A percentile compares a stretch with the other conserved stretches of the same genome.
Evolutionary conservation across 225 moss, liverwort and hornwort genomes (phyloP).

Genomic region (Marchantia paleacea): DNA sequence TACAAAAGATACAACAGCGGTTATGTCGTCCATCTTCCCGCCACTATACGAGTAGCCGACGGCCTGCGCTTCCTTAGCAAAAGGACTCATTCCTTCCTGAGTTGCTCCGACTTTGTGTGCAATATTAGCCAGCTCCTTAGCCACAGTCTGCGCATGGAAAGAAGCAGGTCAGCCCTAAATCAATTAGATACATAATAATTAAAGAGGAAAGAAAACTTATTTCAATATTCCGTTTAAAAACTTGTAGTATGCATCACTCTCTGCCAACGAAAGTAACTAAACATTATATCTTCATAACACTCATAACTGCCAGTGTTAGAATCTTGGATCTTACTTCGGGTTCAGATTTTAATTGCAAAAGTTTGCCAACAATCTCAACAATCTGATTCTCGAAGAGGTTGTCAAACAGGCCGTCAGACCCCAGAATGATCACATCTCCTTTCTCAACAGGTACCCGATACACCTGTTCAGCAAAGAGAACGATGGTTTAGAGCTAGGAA

Average conservation of each 20-base stretch:
- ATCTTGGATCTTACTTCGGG: slow-evolving; percentile 63
- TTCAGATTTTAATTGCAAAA: slow-evolving; percentile 55
- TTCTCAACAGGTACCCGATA: slow-evolving; percentile 66
- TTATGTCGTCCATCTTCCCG: slow-evolving; percentile 92
- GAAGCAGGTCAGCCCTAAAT: neutral
- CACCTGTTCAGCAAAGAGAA: slow-evolving; percentile 46
- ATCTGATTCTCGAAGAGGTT: slow-evolving; percentile 77
- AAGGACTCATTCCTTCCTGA: slow-evolving; percentile 66
- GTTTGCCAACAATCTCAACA: slow-evolving; percentile 46
- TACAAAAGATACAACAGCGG: slow-evolving; percentile 79
- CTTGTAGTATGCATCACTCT: neutral
- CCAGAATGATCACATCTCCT: slow-evolving; percentile 84
- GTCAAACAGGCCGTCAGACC: slow-evolving; percentile 88
- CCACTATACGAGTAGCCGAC: slow-evolving; percentile 66
- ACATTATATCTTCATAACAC: neutral
- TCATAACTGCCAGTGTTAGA: too few species aligned
- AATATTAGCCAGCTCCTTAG: slow-evolving; percentile 54
- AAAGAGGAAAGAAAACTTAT: neutral
- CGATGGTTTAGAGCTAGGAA: neutral
- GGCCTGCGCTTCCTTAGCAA: slow-evolving; percentile 65
- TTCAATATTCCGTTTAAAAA: neutral
- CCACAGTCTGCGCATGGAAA: slow-evolving; percentile 53
- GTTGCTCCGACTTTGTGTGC: slow-evolving; percentile 63
- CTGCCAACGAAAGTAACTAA: neutral
- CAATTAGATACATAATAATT: neutral